Conservation (phyloP, 2,329 filamentous ascomycete species). For the Stagonosporopsis cucurbitacearum region DNA sequence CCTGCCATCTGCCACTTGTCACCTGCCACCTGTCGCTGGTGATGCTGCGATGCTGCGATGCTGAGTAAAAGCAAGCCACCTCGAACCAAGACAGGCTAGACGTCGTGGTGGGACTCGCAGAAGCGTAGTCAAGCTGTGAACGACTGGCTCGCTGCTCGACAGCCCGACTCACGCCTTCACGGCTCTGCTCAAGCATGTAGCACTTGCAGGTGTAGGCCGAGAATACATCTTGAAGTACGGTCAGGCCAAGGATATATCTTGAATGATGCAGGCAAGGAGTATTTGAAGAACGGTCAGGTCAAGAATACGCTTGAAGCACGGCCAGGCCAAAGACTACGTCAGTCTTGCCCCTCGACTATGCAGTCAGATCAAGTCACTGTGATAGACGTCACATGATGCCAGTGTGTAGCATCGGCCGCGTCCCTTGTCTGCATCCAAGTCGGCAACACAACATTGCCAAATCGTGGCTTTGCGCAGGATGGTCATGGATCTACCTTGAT, state of each 20-base stretch:
- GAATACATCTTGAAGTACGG: neutral
- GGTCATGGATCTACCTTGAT: constrained; percentile 25
- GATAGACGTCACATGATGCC: neutral
- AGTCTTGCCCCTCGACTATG: neutral
- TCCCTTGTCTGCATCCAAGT: constrained; percentile 2
- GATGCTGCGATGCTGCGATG: neutral
- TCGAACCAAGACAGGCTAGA: neutral
- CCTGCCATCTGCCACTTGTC: neutral
- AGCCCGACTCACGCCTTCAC: neutral
- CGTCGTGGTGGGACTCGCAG: neutral
- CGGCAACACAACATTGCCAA: constrained; percentile 27
- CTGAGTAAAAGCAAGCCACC: neutral
- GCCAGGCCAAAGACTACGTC: neutral
- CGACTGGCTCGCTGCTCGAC: neutral
- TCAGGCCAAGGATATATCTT: neutral
- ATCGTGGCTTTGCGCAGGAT: constrained; percentile 18
- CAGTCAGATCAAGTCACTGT: neutral
- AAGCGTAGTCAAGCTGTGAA: neutral
- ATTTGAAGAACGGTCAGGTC: too few species aligned
- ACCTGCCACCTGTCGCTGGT: neutral
- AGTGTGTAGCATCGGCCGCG: neutral
- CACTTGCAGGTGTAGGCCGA: neutral
- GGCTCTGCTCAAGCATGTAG: neutral
- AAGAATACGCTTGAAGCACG: too few species aligned
- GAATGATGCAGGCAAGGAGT: too few species aligned